Evolutionary conservation across 768 basidiomycete species (phyloP).

Genomic region (Chlorophyllum brunneum): DNA sequence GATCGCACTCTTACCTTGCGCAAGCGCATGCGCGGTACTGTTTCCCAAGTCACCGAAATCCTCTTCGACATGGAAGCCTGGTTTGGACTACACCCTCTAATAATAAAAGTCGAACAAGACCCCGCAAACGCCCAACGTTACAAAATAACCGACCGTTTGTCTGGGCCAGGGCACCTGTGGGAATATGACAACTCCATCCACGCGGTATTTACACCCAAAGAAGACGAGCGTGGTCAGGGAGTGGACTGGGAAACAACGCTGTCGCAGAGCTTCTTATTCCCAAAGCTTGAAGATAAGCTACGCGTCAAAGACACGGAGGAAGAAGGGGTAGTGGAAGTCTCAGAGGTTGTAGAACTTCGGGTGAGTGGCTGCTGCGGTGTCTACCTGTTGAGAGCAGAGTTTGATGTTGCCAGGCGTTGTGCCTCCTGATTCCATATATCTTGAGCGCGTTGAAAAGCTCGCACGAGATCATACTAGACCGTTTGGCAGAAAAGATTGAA

Average conservation of each 20-base stretch:
- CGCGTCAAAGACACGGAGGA: constrained; percentile 16
- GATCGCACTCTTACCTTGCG: constrained; percentile 21
- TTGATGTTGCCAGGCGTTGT: constrained; percentile 25
- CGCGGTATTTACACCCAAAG: background rate
- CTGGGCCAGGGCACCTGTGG: background rate
- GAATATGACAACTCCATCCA: constrained; percentile 5
- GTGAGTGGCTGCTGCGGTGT: constrained; percentile 18
- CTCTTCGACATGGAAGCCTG: constrained; percentile 1
- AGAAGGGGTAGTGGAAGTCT: constrained; percentile 20
- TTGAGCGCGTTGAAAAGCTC: constrained; percentile 24
- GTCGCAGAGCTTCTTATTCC: constrained; percentile 5
- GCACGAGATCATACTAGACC: constrained; percentile 25
- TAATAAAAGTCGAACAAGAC: constrained; percentile 12
- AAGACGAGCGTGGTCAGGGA: constrained; percentile 17
- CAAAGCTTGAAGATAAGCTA: constrained; percentile 16
- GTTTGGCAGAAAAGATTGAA: constrained; percentile 22
- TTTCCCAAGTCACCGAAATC: constrained; percentile 4
- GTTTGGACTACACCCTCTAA: constrained; percentile 5
- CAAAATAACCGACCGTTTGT: constrained; percentile 10
- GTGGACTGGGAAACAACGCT: constrained; percentile 16
- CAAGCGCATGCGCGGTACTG: constrained; percentile 19
- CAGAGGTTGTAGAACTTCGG: constrained; percentile 23
- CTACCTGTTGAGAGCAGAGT: too few species aligned
- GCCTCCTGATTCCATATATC: constrained; percentile 32
- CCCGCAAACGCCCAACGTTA: constrained; percentile 4